These are phyloP conservation scores for Pyrenochaeta sp. DNA, from an alignment of 2,329 filamentous ascomycete genomes.

Conservation along the genomic window DNA sequence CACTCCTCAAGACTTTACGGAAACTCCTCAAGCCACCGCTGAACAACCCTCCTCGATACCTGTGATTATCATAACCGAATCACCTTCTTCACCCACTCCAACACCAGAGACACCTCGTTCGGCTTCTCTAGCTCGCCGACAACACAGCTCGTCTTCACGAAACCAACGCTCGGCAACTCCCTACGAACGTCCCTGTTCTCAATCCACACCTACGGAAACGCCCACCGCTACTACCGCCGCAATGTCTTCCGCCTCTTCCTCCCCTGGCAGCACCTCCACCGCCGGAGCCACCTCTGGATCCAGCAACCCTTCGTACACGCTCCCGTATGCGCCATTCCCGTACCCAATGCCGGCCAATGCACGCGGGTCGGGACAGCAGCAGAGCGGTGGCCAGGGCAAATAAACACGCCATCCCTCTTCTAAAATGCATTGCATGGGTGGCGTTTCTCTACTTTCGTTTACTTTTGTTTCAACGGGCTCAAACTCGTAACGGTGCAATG, in stretches of 20 bases:
- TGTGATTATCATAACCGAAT: slow-evolving; percentile 26
- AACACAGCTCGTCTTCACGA: slow-evolving; percentile 16
- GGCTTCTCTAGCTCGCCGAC: slow-evolving; percentile 17
- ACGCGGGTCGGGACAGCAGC: slow-evolving; percentile 27
- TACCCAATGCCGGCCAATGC: slow-evolving; percentile 44
- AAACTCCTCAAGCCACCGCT: slow-evolving; percentile 32
- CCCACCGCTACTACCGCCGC: slow-evolving; percentile 16
- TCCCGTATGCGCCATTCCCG: slow-evolving; percentile 48
- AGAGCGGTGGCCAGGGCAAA: slow-evolving; percentile 26
- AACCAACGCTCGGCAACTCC: slow-evolving; percentile 15
- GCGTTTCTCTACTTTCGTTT: background rate
- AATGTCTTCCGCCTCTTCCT: slow-evolving; percentile 46
- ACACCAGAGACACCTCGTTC: slow-evolving; percentile 15
- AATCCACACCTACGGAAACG: slow-evolving; percentile 4
- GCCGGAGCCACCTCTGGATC: slow-evolving; percentile 37
- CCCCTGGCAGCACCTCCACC: slow-evolving; percentile 41
- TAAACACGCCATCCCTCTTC: slow-evolving; percentile 12
- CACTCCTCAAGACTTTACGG: slow-evolving; percentile 14
- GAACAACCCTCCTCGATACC: slow-evolving; percentile 23
- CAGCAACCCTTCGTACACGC: slow-evolving; percentile 36
- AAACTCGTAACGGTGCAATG: background rate
- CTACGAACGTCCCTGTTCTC: slow-evolving; percentile 19
- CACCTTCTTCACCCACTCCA: slow-evolving; percentile 8
- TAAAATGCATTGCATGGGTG: slow-evolving; percentile 1
- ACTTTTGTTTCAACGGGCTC: background rate